Conservation (phyloP, 805 yeast genomes). For the Brettanomyces naardenensis region DNA sequence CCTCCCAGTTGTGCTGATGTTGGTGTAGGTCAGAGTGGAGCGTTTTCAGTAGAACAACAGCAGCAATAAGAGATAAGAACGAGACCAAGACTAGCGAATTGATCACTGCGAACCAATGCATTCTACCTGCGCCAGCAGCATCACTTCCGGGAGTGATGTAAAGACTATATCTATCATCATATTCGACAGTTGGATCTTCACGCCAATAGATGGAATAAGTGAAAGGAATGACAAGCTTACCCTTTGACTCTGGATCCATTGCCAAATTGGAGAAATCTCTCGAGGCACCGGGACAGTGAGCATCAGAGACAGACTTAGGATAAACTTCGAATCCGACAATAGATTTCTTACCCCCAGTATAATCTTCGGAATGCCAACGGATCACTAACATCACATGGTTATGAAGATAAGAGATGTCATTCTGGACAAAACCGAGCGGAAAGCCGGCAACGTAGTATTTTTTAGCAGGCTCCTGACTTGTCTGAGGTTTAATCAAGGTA, state of each 20-base stretch:
- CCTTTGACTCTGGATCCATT: constrained; percentile 34
- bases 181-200: constrained; percentile 60
- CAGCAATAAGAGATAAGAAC: constrained; percentile 57
- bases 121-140: constrained; percentile 40
- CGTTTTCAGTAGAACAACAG: constrained; percentile 50
- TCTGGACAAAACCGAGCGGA: constrained; percentile 65
- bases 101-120: constrained; percentile 73
- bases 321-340: constrained; percentile 89
- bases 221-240: constrained; percentile 50
- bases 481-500: constrained; percentile 54
- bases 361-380: constrained; percentile 51
- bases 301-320: constrained; percentile 67
- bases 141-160: constrained; percentile 34
- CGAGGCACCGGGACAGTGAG: constrained; percentile 68
- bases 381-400: constrained; percentile 79
- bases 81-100: constrained; percentile 62
- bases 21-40: constrained; percentile 25
- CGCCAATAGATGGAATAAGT: constrained; percentile 87
- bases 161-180: constrained; percentile 67
- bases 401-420: constrained; percentile 55
- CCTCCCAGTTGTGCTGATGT: constrained; percentile 40
- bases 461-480: constrained; percentile 39
- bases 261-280: constrained; percentile 51
- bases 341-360: constrained; percentile 32
- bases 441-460: constrained; percentile 78